Evolutionary conservation across 2,329 filamentous ascomycete genomes (phyloP), one percentile per base, ranked within the genome.

Genomic region (Fusarium beomiforme): DNA sequence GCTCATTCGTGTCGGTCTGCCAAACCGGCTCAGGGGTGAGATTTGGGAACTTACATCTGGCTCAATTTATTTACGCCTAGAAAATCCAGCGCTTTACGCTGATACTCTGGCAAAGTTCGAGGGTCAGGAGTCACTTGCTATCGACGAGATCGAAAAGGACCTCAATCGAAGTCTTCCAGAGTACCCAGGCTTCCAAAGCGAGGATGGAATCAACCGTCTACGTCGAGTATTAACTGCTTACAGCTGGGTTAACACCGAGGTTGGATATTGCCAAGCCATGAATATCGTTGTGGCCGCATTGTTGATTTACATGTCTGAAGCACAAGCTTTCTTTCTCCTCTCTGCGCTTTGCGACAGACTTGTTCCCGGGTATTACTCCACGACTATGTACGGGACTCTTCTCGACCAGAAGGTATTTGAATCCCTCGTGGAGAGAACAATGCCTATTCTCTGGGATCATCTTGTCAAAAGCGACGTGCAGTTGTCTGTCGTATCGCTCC

Each of bases 231-330:
- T 99, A 59, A 98, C 95, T 3, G 96, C 96, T 8, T 99, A 99
- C 84, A 98, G 95, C 82, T 99, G 96, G 96, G 93, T 92, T 51
- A 96, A 99, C 77, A 89, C 93, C 57, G 94, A 98, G 72, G 95
- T 99, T 59, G 96, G 96, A 73, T 99, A 99, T 82, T 99, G 96
- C 81, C 96, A 99, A 82, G 96, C 96, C 69, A 99, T 99, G 96
- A 99, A 99, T 81, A 99, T 99, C 75, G 96, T 99, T 36, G 95
- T 98, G 59, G 96, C 96, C 21, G 96, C 96, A n/a, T 85, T 99
- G 63, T 87, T 99, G 75, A 99, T 99, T 85, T 98, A 98, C 85
- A 97, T 97, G 90, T 98, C 95, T 12, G 96, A 99, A 82, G 83
- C 92, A 0, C 96, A 99, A 82, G 96, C 96, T 3, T 99, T 98